These are phyloP conservation scores for Endocalyx cinctus DNA, from an alignment of 2,329 filamentous ascomycete genomes.

Conservation along the genomic window DNA sequence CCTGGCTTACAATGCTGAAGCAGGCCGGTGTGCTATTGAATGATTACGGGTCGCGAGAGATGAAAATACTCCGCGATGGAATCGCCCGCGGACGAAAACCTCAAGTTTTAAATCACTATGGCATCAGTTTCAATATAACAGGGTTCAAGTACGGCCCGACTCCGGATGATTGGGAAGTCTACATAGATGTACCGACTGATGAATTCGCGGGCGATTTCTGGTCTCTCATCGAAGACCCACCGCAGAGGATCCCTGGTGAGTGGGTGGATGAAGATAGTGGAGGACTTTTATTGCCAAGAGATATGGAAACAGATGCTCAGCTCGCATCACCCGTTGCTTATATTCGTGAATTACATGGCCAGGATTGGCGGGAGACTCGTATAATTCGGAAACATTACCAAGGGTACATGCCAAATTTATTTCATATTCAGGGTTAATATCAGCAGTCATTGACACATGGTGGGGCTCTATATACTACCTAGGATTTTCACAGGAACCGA, in stretches of 20 bases:
- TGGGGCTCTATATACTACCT: no score
- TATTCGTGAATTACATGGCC: no score
- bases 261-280: slow-evolving; percentile 13
- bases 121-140: background rate
- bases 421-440: no score
- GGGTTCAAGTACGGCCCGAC: slow-evolving; percentile 9
- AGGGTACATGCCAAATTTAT: no score
- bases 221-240: slow-evolving; percentile 13
- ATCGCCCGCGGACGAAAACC: background rate
- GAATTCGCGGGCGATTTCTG: slow-evolving; percentile 16
- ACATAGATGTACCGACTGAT: slow-evolving; percentile 11
- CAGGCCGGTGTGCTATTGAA: slow-evolving; percentile 5
- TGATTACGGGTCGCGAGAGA: slow-evolving; percentile 5
- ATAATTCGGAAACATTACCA: no score
- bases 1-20: slow-evolving; percentile 6
- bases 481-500: no score
- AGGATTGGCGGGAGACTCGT: no score
- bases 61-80: background rate
- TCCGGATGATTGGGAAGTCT: slow-evolving; percentile 14
- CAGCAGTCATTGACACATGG: no score
- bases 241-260: slow-evolving; percentile 10
- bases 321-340: no score
- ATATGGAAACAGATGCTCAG: no score
- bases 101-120: background rate
- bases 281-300: no score